Evolutionary conservation across 306 rosid genomes (phyloP), one percentile per base, ranked within the genome.

Genomic region (Quercus glauca): DNA sequence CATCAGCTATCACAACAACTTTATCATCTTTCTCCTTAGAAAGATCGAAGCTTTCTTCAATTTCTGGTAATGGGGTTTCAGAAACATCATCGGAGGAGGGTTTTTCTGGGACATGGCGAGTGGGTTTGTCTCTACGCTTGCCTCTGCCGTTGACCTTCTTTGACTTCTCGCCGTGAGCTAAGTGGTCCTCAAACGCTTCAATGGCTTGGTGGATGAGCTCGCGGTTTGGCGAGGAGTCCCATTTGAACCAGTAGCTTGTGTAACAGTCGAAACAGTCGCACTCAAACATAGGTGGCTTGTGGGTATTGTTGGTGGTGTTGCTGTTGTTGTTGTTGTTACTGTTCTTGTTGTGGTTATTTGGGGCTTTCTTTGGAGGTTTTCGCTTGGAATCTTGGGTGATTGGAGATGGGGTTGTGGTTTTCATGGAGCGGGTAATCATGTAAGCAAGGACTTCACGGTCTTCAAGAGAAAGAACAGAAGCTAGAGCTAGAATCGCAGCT

Each of bases 361-460:
- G 37, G 11, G 85, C 26, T 21, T 85, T 85, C 55, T 83, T 85
- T 8, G 80, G 57, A 1, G 73, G 6, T 20, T 49, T 88, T 20
- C 75, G 83, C 81, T 57, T 82, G 10, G 89, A 33, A 2, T 69
- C 69, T n/a, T 13, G 79, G 14, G n/a, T 21, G 8, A 51, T 28
- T 21, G 84, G 55, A 33, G 78, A 31, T 14, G 83, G 20, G 14
- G 84, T 49, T 1, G 88, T 23, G 29, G 86, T 74, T 43, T 81
- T 80, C 73, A 83, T 59, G 43, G 95, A 89, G 63, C 84, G 80
- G 2, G 85, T 80, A 13, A 91, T 85, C 76, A 91, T 23, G 74
- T 89, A 91, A n/a, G 92, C 95, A 20, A 91, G 78, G 35, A 89
- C 95, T 74, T 91, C 92, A 6, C 90, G 89, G 77, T 91, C 95